A percentile compares a stretch with the other conserved stretches of the same genome.
Conservation (phyloP, 441 rosid genomes). For the Pelargonium citronellum region DNA sequence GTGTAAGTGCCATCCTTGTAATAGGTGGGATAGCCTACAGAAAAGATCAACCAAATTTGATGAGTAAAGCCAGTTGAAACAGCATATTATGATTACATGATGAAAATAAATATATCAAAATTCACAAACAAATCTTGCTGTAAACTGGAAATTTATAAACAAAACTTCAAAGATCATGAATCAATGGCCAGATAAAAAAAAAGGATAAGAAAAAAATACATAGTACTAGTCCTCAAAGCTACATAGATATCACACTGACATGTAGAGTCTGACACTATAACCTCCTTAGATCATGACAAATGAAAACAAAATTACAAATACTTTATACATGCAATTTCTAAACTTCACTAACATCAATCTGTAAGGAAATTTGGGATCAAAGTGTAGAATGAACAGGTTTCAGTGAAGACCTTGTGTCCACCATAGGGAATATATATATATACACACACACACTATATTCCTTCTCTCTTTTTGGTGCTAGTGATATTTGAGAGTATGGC, state of each 20-base stretch:
- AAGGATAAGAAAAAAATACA: neutral
- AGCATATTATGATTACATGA: neutral
- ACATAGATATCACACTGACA: too few relatives aligned
- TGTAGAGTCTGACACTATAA: too few relatives aligned
- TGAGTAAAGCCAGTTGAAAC: slow-evolving; percentile 14
- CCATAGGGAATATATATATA: neutral
- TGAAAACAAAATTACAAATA: neutral
- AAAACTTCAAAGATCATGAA: neutral
- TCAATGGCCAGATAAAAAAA: neutral
- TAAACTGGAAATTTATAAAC: neutral
- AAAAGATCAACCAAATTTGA: slow-evolving; percentile 18
- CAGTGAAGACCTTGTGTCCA: neutral
- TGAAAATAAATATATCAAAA: neutral
- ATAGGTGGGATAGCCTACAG: slow-evolving; percentile 91
- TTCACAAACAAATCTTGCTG: neutral
- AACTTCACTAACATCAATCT: neutral
- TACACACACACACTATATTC: neutral
- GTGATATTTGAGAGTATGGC: neutral
- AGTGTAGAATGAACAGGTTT: neutral
- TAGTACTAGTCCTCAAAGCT: too few relatives aligned
- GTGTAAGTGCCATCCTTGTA: slow-evolving; percentile 90
- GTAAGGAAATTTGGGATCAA: neutral
- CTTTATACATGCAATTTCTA: neutral
- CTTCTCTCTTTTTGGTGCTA: neutral
- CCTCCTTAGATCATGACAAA: neutral